Base-by-base conservation (phyloP, 495 filamentous ascomycete species). In the Bryoglossum gracile region DNA sequence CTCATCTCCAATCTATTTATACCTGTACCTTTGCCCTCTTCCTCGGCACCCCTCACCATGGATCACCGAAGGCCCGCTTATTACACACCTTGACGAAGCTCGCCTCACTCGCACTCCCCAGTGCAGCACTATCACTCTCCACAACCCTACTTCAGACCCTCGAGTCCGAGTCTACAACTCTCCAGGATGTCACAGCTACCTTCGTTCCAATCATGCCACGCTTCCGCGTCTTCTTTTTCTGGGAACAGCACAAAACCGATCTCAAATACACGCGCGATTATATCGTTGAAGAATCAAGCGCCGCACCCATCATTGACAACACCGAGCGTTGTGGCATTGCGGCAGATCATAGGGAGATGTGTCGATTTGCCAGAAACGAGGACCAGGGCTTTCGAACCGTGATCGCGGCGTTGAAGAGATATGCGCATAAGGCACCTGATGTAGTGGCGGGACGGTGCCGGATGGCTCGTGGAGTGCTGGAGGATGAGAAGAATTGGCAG, bases 171-270 rank as follows among this genome's bases (percentile, higher is more conserved):
- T 71, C 67, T 6, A 68, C 70, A 43, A 56, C 59, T 13, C 53
- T 69, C 11, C 67, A 70, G 50, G 62, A 70, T 48, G 64, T 71
- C 51, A 70, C 58, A 22, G 69, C 69, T 48, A 57, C 66, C 16
- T 73, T 73, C 48, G 57, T 51, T 4, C 69, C 69, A 8, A 48
- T 73, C 38, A 69, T 71, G 69, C 48, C 57, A 17, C 56, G 61
- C 22, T 70, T 71, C 51, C 58, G 50, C 8, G 53, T 71, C 19
- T 67, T 57, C 52, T 67, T 67, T 55, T 67, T 72, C 51, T 71
- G 69, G 69, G 69, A 73, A 46, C 66, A 70, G 43, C 19, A 49
- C 5, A 55, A 61, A 30, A 68, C 61, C 10, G 55, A 68, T 50
- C 36, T 68, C 18, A 60, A 60, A 28, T 63, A 62, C 24, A 59